phyloP scores from a whole-genome alignment of 2,329 filamentous ascomycete genomes.

The Cladosporium sp. region DNA sequence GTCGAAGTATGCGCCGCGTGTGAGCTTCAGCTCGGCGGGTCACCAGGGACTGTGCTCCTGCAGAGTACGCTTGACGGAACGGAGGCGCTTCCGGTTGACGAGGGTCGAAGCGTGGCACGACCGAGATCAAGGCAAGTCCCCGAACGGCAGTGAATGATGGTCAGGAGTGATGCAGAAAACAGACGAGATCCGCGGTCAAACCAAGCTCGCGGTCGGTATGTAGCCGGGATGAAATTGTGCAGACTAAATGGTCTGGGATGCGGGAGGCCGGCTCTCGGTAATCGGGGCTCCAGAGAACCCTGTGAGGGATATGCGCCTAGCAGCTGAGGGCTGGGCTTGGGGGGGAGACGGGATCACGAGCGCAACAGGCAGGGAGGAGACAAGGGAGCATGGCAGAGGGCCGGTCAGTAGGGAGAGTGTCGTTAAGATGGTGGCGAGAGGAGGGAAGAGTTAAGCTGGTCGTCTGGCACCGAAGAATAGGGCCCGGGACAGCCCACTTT shows the following conservation, averaged over 20 bases:
- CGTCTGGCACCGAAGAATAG: neutral
- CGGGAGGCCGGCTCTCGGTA: conserved; percentile 9
- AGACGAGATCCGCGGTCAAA: neutral
- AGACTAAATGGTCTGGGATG: neutral
- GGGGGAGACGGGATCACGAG: neutral
- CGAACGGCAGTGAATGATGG: neutral
- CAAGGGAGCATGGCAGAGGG: neutral
- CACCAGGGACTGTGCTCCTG: neutral
- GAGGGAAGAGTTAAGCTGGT: neutral
- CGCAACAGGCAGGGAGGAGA: neutral
- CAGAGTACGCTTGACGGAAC: neutral
- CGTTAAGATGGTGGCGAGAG: neutral
- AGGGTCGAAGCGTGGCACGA: neutral
- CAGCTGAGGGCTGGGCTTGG: neutral
- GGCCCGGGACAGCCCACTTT: neutral
- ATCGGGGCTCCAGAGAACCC: neutral
- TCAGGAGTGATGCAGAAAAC: neutral
- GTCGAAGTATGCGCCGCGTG: neutral
- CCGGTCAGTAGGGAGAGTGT: neutral
- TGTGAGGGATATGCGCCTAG: neutral
- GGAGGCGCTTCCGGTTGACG: conserved; percentile 1
- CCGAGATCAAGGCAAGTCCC: neutral
- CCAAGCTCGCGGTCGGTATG: neutral
- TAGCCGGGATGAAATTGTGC: neutral
- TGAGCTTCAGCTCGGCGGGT: conserved; percentile 2